Percentiles rank a stretch among this genome's conserved stretches.
Conservation (phyloP, 2,329 filamentous ascomycete species). For the Aspergillus arachidicola region DNA sequence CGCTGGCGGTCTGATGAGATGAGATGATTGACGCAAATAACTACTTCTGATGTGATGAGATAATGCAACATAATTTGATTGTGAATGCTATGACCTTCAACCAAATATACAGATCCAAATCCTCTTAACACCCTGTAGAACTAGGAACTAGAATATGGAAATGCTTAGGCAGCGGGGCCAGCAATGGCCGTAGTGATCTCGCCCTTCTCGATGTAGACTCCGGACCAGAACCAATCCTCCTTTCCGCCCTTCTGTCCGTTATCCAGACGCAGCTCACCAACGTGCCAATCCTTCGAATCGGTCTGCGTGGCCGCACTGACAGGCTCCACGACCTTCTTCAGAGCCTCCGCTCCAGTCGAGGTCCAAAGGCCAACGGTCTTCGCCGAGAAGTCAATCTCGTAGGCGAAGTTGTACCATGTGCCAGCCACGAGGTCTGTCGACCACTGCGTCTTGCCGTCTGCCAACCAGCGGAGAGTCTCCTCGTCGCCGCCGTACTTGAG, state of each 20-base stretch:
- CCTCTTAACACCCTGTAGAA: neutral
- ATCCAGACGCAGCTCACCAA: slow-evolving; percentile 69
- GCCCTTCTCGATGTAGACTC: slow-evolving; percentile 69
- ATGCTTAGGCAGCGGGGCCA: neutral
- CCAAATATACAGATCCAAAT: neutral
- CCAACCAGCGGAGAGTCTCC: slow-evolving; percentile 65
- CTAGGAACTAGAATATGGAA: no score
- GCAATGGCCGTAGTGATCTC: slow-evolving; percentile 43
- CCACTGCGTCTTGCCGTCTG: slow-evolving; percentile 64
- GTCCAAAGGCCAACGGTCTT: slow-evolving; percentile 70
- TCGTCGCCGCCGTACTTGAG: slow-evolving; percentile 68
- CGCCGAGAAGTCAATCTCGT: slow-evolving; percentile 69
- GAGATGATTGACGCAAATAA: neutral
- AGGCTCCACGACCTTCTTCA: slow-evolving; percentile 62
- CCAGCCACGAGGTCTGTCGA: slow-evolving; percentile 61
- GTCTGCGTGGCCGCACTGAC: slow-evolving; percentile 63
- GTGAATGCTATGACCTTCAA: slow-evolving; percentile 12
- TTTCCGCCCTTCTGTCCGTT: slow-evolving; percentile 55
- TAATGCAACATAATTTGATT: neutral
- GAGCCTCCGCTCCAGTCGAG: slow-evolving; percentile 61
- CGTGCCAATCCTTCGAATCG: slow-evolving; percentile 72
- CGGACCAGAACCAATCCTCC: slow-evolving; percentile 73
- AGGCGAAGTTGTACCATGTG: slow-evolving; percentile 76
- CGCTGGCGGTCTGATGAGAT: no score
- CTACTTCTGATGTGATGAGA: neutral